These are phyloP conservation scores for Arthromyces matolae DNA, from an alignment of 768 basidiomycete species.

Conservation along the genomic window DNA sequence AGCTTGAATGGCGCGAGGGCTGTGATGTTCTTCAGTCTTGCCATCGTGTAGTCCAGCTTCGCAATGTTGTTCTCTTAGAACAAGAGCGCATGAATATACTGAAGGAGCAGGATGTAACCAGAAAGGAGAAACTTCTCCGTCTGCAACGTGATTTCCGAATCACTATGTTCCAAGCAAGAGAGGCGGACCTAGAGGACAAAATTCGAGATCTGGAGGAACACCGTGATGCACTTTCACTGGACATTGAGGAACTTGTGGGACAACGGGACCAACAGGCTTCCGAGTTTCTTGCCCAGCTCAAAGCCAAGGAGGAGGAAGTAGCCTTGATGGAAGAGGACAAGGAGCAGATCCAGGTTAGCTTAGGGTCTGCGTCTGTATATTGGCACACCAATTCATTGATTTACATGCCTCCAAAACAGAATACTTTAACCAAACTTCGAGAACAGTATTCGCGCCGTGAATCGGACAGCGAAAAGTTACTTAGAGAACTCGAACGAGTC, in stretches of 20 bases:
- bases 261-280: conserved; percentile 27
- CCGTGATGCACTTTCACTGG: conserved; percentile 26
- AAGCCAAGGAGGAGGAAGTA: conserved; percentile 37
- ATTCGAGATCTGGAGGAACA: conserved; percentile 52
- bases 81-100: conserved; percentile 47
- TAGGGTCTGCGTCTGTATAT: conserved; percentile 1
- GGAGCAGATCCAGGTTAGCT: conserved; percentile 41
- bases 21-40: conserved; percentile 60
- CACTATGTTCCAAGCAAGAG: conserved; percentile 61
- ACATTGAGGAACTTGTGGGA: conserved; percentile 25
- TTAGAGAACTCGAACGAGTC: conserved; percentile 54
- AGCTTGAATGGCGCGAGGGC: conserved; percentile 56
- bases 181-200: conserved; percentile 54
- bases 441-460: conserved; percentile 49
- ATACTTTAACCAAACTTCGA: conserved; percentile 37
- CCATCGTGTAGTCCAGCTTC: conserved; percentile 63
- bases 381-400: conserved; percentile 5
- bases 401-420: conserved; percentile 23
- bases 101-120: conserved; percentile 48
- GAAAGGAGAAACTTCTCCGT: conserved; percentile 55
- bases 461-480: conserved; percentile 40
- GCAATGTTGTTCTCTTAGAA: conserved; percentile 50
- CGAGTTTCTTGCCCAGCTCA: conserved; percentile 33
- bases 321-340: conserved; percentile 38
- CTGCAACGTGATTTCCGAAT: conserved; percentile 66